A percentile compares a stretch with the other conserved stretches of the same genome.
Evolutionary conservation across 129 eudicot genomes (phyloP).

Genomic region (Helichrysum umbraculigerum): DNA sequence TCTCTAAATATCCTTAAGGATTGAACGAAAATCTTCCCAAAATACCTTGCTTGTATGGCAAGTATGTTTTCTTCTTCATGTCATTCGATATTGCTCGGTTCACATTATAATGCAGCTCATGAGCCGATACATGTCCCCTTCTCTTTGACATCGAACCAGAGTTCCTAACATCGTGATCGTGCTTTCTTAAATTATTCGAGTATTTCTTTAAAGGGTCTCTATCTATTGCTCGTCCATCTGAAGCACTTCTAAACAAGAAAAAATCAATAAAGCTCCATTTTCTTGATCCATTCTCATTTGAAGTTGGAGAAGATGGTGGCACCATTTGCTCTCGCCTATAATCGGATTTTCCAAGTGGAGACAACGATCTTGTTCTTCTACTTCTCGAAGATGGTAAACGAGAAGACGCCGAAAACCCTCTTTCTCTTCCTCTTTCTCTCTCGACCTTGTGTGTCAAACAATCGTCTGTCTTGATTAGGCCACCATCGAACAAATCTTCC

Average conservation of each 20-base stretch:
- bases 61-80: slow-evolving; percentile 78
- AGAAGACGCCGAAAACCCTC: slow-evolving; percentile 34
- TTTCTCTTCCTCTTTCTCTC: slow-evolving; percentile 64
- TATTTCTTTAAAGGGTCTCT: slow-evolving; percentile 71
- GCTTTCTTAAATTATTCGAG: slow-evolving; percentile 33
- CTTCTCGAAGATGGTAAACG: slow-evolving; percentile 46
- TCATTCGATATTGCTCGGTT: slow-evolving; percentile 71
- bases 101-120: slow-evolving; percentile 69
- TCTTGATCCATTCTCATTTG: slow-evolving; percentile 23
- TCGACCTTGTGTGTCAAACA: slow-evolving; percentile 1
- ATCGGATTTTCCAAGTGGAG: slow-evolving; percentile 56
- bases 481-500: slow-evolving; percentile 60
- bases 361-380: slow-evolving; percentile 67
- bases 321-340: slow-evolving; percentile 23
- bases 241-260: slow-evolving; percentile 82
- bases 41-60: slow-evolving; percentile 90
- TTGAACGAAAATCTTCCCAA: slow-evolving; percentile 52
- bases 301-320: slow-evolving; percentile 14
- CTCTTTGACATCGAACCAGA: slow-evolving; percentile 42
- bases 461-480: slow-evolving; percentile 47
- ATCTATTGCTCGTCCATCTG: slow-evolving; percentile 82
- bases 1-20: slow-evolving; percentile 22
- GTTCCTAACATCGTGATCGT: slow-evolving; percentile 34
- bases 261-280: slow-evolving; percentile 77
- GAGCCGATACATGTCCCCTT: slow-evolving; percentile 65